A percentile compares a stretch with the other conserved stretches of the same genome.
These are phyloP conservation scores for Athelia psychrophila DNA, from an alignment of 1,284 basidiomycete species.

Conservation along the genomic window DNA sequence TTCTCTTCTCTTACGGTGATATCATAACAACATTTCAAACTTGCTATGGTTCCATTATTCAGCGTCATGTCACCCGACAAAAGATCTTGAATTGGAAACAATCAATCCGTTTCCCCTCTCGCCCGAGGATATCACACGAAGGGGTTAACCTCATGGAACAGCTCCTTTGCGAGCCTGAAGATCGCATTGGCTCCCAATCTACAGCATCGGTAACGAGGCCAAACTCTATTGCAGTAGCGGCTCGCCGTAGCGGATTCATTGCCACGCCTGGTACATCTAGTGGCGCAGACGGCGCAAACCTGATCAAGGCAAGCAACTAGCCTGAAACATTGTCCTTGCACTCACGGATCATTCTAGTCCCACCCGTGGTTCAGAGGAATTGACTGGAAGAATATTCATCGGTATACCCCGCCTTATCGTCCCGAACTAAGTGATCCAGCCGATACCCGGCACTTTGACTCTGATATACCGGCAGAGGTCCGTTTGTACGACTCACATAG, in stretches of 20 bases:
- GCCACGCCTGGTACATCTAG: constrained; percentile 40
- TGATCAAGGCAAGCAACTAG: constrained; percentile 62
- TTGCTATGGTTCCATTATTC: constrained; percentile 1
- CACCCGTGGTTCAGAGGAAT: constrained; percentile 88
- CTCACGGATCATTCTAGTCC: constrained; percentile 38
- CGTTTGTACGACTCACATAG: constrained; percentile 25
- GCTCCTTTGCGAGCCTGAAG: constrained; percentile 92
- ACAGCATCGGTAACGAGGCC: constrained; percentile 69
- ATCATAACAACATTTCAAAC: constrained; percentile 10
- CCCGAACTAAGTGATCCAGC: constrained; percentile 78
- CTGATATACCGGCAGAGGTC: constrained; percentile 90
- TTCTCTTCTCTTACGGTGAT: constrained; percentile 2
- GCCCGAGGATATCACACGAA: constrained; percentile 81
- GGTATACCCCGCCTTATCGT: constrained; percentile 80
- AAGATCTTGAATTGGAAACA: constrained; percentile 93
- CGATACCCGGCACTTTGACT: constrained; percentile 90
- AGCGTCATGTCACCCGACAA: constrained; percentile 88
- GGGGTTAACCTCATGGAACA: constrained; percentile 85
- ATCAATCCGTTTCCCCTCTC: constrained; percentile 83
- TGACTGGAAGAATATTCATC: constrained; percentile 82
- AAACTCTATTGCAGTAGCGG: constrained; percentile 73
- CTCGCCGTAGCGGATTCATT: constrained; percentile 74
- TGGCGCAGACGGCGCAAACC: constrained; percentile 78
- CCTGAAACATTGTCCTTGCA: constrained; percentile 18
- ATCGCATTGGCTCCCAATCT: constrained; percentile 80